Percentiles rank a stretch among this genome's conserved stretches.
These are phyloP conservation scores for Gnomoniopsis sp. DNA, from an alignment of 2,329 filamentous ascomycete genomes.

Conservation along the genomic window DNA sequence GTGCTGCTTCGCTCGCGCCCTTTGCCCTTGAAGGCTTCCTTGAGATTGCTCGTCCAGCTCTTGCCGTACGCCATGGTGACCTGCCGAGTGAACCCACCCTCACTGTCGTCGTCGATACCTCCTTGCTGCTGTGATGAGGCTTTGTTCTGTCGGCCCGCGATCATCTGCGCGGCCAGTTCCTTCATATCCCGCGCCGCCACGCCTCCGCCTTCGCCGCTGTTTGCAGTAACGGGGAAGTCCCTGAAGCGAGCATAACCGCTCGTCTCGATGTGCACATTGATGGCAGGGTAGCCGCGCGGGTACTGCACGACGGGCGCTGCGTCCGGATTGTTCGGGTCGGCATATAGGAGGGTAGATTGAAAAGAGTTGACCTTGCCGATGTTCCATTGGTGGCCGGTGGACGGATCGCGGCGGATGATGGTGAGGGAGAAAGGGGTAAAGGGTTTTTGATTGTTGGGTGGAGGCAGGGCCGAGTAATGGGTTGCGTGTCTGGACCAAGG, in stretches of 20 bases:
- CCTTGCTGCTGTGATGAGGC: conserved; percentile 11
- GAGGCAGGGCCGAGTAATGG: conserved; percentile 29
- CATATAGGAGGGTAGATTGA: conserved; percentile 38
- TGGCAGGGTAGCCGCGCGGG: conserved; percentile 33
- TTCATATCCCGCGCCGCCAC: conserved; percentile 20
- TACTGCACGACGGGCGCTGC: conserved; percentile 16
- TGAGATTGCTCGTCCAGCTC: conserved; percentile 45
- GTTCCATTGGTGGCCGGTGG: conserved; percentile 70
- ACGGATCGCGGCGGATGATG: conserved; percentile 71
- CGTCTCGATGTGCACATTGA: conserved; percentile 51
- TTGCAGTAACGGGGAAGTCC: conserved; percentile 41
- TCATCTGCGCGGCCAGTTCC: conserved; percentile 13
- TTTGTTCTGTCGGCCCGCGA: conserved; percentile 7
- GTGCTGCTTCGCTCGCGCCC: conserved; percentile 25
- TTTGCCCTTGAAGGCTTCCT: conserved; percentile 37
- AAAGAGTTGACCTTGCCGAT: conserved; percentile 62
- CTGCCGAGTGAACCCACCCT: conserved; percentile 46
- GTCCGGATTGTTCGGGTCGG: conserved; percentile 24
- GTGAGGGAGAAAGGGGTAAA: conserved; percentile 52
- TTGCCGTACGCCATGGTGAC: conserved; percentile 56
- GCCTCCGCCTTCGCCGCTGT: conserved; percentile 26
- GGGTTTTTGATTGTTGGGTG: conserved; percentile 29
- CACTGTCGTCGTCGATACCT: conserved; percentile 19
- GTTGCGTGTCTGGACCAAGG: conserved; percentile 15
- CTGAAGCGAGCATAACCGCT: conserved; percentile 58